Percentiles rank a stretch among this genome's conserved stretches.
These are phyloP conservation scores for Stemphylium lycopersici DNA, from an alignment of 2,329 filamentous ascomycete genomes.

Conservation along the genomic window DNA sequence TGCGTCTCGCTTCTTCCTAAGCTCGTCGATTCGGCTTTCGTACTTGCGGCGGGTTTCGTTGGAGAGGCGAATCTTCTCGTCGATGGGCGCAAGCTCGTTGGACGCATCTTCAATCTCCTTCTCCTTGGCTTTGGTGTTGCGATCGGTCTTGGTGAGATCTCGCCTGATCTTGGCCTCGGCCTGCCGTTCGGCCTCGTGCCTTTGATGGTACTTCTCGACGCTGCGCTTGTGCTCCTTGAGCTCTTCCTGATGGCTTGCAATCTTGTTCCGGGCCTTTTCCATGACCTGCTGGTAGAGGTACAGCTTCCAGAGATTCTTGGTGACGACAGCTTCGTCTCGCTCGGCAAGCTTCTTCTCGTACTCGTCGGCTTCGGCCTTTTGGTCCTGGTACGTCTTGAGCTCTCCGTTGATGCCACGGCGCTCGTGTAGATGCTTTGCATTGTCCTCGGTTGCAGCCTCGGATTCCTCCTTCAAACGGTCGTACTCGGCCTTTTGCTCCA, in stretches of 20 bases:
- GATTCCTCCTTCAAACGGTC: constrained; percentile 86
- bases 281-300: constrained; percentile 94
- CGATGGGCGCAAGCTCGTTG: constrained; percentile 83
- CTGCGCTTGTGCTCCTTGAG: constrained; percentile 90
- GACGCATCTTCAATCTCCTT: constrained; percentile 85
- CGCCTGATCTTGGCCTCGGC: constrained; percentile 80
- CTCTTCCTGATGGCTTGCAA: constrained; percentile 92
- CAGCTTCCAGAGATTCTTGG: constrained; percentile 94
- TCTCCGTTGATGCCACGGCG: constrained; percentile 95
- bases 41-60: constrained; percentile 72
- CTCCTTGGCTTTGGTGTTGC: constrained; percentile 82
- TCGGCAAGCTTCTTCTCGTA: constrained; percentile 91
- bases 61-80: constrained; percentile 85
- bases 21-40: constrained; percentile 69
- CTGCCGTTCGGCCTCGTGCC: constrained; percentile 79
- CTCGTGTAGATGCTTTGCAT: constrained; percentile 84
- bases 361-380: constrained; percentile 93
- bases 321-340: constrained; percentile 87
- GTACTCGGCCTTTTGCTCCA: constrained; percentile 94
- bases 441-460: constrained; percentile 86
- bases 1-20: constrained; percentile 76
- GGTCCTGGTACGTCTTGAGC: constrained; percentile 96
- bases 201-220: constrained; percentile 81
- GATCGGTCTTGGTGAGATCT: constrained; percentile 81
- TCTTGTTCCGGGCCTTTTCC: constrained; percentile 87